These are phyloP conservation scores for Malania oleifera DNA, from an alignment of 164 flowering plant genomes.

Conservation along the genomic window DNA sequence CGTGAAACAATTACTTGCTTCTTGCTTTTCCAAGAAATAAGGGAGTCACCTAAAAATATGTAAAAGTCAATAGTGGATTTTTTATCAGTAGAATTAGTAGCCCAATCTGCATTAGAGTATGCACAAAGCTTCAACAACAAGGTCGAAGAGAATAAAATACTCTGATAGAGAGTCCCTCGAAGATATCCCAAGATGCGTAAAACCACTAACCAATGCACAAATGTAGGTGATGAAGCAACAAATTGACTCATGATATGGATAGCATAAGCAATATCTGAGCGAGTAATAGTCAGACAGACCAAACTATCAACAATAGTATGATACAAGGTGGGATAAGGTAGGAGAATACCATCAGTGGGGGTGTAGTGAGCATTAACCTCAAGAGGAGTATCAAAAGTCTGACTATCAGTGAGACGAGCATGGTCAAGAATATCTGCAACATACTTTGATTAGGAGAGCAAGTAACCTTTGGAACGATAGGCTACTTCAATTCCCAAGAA, in stretches of 20 bases:
- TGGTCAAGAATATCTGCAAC: too few species aligned
- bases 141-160: not conserved
- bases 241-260: too few species aligned
- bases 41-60: not conserved
- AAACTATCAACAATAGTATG: not conserved
- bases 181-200: not conserved
- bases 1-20: too few species aligned
- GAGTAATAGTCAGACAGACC: not conserved
- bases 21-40: not conserved
- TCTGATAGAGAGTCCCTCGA: conserved; percentile 2
- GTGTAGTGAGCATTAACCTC: not conserved
- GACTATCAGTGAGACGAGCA: too few species aligned
- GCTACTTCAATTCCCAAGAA: not conserved
- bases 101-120: not conserved
- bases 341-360: not conserved
- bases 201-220: not conserved
- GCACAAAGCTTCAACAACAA: too few species aligned
- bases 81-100: not conserved
- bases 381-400: not conserved
- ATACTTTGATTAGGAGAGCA: too few species aligned
- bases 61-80: not conserved
- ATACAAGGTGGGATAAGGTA: not conserved
- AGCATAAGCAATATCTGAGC: not conserved
- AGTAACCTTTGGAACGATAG: not conserved
- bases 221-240: not conserved